Evolutionary conservation across 257 asterid genomes (phyloP).

Genomic region (Fraxinus quadrangulata): DNA sequence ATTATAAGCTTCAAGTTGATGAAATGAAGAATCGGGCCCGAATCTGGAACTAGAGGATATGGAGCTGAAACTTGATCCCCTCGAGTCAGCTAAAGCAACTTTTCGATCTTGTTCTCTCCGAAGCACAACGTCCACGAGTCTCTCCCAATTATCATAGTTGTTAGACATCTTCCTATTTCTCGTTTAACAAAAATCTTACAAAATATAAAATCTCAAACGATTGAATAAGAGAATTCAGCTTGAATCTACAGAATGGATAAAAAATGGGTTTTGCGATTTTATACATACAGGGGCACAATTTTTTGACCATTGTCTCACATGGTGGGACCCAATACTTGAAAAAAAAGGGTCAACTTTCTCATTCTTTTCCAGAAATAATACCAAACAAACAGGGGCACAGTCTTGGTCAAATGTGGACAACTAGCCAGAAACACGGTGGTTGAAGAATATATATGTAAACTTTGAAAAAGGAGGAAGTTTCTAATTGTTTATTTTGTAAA

Average conservation of each 20-base stretch:
- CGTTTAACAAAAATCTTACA: not conserved
- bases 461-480: too few species aligned
- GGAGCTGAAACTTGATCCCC: slow-evolving; percentile 1
- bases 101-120: not conserved
- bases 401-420: not conserved
- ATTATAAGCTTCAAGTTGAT: not conserved
- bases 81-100: slow-evolving; percentile 20
- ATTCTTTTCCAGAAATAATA: too few species aligned
- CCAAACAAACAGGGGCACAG: too few species aligned
- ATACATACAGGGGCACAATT: not conserved
- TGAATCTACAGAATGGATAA: too few species aligned
- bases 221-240: not conserved
- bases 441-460: too few species aligned
- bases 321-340: too few species aligned
- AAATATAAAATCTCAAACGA: not conserved
- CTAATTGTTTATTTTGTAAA: too few species aligned
- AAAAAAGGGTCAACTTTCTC: too few species aligned
- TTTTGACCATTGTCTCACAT: too few species aligned
- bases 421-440: too few species aligned
- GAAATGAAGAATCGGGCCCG: slow-evolving; percentile 13
- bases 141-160: slow-evolving; percentile 29
- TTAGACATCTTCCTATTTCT: not conserved
- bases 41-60: slow-evolving; percentile 11
- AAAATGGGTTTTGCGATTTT: not conserved
- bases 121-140: slow-evolving; percentile 15